Conservation (phyloP, 768 basidiomycete species). For the Lactarius pseudohatsudake region DNA sequence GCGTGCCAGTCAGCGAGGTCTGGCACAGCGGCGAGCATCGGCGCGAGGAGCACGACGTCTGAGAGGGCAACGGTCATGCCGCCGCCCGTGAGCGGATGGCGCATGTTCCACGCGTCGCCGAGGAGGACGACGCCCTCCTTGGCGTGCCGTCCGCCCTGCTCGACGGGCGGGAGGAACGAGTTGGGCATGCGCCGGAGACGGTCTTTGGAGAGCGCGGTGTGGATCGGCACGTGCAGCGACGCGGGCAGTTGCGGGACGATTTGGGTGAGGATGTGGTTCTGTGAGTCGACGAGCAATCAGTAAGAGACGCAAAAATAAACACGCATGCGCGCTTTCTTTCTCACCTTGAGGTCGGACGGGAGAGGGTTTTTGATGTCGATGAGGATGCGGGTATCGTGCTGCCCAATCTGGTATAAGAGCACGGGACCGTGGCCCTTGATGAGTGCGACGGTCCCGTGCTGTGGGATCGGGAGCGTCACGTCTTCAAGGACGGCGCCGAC, state of each 20-base stretch:
- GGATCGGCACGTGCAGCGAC: constrained; percentile 63
- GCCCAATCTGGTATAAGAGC: constrained; percentile 87
- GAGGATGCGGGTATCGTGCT: constrained; percentile 89
- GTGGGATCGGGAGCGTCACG: constrained; percentile 64
- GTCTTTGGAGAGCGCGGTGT: constrained; percentile 69
- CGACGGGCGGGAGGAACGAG: constrained; percentile 80
- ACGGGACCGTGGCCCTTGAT: constrained; percentile 84
- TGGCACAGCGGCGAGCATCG: constrained; percentile 52
- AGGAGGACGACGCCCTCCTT: constrained; percentile 79
- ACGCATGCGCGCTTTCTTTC: background rate
- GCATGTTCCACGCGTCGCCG: constrained; percentile 99
- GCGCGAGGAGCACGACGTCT: constrained; percentile 75
- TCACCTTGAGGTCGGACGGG: constrained; percentile 77
- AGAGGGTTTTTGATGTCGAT: constrained; percentile 85
- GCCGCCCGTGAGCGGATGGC: constrained; percentile 95
- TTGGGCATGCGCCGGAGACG: constrained; percentile 93
- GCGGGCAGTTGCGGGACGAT: constrained; percentile 82
- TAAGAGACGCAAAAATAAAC: background rate
- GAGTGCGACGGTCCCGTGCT: constrained; percentile 83
- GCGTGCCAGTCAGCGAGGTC: constrained; percentile 50
- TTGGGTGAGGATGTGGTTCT: constrained; percentile 69
- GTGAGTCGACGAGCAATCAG: constrained; percentile 1
- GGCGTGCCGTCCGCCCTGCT: constrained; percentile 50
- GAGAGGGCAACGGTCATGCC: constrained; percentile 96
- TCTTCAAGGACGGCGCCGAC: constrained; percentile 84